Conservation (phyloP, 176 grass and related monocot species). For the Zea luxurians region DNA sequence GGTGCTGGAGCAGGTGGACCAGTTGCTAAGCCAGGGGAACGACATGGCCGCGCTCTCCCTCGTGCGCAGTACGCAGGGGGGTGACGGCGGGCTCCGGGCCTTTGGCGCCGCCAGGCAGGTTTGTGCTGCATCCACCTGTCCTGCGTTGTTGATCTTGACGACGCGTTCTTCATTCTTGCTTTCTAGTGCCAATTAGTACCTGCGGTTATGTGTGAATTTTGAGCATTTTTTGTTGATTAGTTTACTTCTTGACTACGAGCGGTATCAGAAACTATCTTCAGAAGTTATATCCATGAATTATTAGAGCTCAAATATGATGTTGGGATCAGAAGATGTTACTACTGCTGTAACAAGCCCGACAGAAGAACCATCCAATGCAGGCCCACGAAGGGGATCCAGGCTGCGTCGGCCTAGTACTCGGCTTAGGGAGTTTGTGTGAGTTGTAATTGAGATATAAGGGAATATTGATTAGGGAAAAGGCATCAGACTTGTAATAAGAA, state of each 20-base stretch:
- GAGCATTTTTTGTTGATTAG: neutral
- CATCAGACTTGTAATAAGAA: no score
- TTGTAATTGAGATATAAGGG: no score
- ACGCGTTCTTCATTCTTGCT: neutral
- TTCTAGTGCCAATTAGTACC: neutral
- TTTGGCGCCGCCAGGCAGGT: conserved; percentile 49
- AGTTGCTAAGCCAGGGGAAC: conserved; percentile 56
- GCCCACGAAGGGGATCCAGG: no score
- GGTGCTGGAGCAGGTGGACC: conserved; percentile 63
- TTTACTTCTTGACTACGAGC: neutral
- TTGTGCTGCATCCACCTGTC: neutral
- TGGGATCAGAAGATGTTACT: no score
- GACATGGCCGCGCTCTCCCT: conserved; percentile 68
- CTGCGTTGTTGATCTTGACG: neutral
- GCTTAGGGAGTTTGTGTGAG: no score
- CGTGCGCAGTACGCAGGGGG: conserved; percentile 45
- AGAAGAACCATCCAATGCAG: no score
- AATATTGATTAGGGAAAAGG: no score
- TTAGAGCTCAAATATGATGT: neutral
- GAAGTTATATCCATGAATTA: neutral
- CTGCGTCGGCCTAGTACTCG: no score
- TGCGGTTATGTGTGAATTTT: neutral
- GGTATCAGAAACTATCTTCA: neutral
- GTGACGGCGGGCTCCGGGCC: conserved; percentile 43
- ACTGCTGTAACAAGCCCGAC: no score